phyloP scores from a whole-genome alignment of 768 basidiomycete species.

The Russula emetica region DNA sequence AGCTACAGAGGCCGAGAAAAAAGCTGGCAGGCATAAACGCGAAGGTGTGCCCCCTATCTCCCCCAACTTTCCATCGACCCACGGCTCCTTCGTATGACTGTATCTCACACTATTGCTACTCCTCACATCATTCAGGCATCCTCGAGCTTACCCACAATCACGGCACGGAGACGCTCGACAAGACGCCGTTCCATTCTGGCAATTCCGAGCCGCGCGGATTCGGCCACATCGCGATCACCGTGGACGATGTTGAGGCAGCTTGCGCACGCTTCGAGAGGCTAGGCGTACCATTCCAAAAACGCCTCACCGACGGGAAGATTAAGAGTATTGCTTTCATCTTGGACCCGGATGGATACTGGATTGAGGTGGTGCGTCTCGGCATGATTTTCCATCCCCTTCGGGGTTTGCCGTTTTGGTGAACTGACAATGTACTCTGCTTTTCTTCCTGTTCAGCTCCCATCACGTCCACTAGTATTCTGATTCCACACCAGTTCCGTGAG shows the following conservation, averaged over 20 bases:
- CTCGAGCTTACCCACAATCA: conserved; percentile 88
- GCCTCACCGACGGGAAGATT: conserved; percentile 82
- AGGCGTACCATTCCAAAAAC: conserved; percentile 85
- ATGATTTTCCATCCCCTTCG: neutral
- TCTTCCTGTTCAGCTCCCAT: conserved; percentile 4
- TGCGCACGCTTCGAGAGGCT: conserved; percentile 79
- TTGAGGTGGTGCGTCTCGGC: conserved; percentile 24
- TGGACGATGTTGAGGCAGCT: conserved; percentile 76
- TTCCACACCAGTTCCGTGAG: neutral
- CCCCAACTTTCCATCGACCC: neutral
- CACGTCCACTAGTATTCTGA: neutral
- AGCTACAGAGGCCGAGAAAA: conserved; percentile 51
- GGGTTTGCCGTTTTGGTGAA: neutral
- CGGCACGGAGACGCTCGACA: conserved; percentile 80
- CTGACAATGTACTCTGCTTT: neutral
- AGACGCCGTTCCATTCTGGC: conserved; percentile 80
- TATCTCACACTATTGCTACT: neutral
- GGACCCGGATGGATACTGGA: conserved; percentile 65
- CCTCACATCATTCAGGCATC: conserved; percentile 45
- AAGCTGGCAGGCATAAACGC: conserved; percentile 47
- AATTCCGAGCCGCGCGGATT: conserved; percentile 81
- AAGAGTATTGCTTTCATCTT: conserved; percentile 76
- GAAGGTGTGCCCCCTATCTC: conserved; percentile 49
- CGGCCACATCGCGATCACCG: conserved; percentile 85
- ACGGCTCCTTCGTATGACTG: neutral